Evolutionary conservation across 441 rosid genomes (phyloP).

Genomic region (Pelargonium fulgidum): DNA sequence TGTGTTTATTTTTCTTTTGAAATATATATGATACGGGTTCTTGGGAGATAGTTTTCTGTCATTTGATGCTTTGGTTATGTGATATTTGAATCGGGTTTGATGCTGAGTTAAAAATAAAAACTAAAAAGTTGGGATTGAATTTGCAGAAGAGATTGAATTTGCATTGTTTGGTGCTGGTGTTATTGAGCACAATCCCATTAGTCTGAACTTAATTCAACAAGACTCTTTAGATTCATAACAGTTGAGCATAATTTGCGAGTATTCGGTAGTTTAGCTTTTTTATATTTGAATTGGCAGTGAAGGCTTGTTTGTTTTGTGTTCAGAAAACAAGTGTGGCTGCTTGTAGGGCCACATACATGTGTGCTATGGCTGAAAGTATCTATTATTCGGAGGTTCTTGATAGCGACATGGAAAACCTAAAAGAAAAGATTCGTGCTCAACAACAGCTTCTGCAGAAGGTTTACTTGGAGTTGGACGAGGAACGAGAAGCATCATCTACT

Average conservation of each 20-base stretch:
- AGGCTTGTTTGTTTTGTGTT: background rate
- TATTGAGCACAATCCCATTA: no score
- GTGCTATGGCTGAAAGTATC: slow-evolving; percentile 37
- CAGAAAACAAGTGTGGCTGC: background rate
- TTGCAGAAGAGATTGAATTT: no score
- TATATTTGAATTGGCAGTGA: background rate
- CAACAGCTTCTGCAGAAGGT: slow-evolving; percentile 73
- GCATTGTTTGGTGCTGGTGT: no score
- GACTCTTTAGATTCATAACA: no score
- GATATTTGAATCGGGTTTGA: background rate
- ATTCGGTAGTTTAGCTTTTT: background rate
- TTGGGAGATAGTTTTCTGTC: background rate
- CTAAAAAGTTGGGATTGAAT: no score
- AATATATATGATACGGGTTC: background rate
- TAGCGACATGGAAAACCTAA: slow-evolving; percentile 35
- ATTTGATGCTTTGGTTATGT: background rate
- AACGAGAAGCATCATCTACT: slow-evolving; percentile 70
- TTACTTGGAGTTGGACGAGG: slow-evolving; percentile 60
- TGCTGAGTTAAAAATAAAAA: background rate
- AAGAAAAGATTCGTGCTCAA: slow-evolving; percentile 61
- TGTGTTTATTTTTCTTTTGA: background rate
- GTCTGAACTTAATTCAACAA: no score
- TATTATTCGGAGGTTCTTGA: slow-evolving; percentile 28
- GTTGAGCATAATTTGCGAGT: no score
- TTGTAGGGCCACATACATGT: background rate